phyloP scores from a whole-genome alignment of 176 grass and related monocot species.

The Chloris gayana region DNA sequence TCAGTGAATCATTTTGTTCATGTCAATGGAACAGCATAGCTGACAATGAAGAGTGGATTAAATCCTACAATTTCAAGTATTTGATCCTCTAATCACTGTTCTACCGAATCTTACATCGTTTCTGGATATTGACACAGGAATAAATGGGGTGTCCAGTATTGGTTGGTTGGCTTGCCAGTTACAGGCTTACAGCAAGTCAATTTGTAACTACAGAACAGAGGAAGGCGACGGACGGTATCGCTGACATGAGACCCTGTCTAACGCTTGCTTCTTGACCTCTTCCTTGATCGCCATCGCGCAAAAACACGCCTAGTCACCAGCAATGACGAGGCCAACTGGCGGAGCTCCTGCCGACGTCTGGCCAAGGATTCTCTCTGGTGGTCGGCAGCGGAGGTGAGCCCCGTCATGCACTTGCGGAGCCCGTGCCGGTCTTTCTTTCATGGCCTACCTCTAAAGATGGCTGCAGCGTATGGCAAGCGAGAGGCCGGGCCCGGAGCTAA shows the following conservation, averaged over 20 bases:
- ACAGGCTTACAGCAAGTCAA: slow-evolving; percentile 19
- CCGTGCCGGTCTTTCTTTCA: not conserved
- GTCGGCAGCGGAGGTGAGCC: slow-evolving; percentile 31
- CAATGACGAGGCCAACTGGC: not conserved
- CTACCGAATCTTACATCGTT: not conserved
- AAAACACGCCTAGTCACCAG: slow-evolving; percentile 9
- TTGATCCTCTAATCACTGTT: slow-evolving; percentile 2
- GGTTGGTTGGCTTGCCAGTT: slow-evolving; percentile 28
- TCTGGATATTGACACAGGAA: slow-evolving; percentile 20
- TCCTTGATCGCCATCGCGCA: not conserved
- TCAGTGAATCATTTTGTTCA: slow-evolving; percentile 2
- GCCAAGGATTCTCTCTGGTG: not conserved
- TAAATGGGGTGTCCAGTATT: not conserved
- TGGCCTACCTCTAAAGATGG: slow-evolving; percentile 5
- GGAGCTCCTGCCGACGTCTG: slow-evolving; percentile 11
- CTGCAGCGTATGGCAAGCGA: slow-evolving; percentile 10
- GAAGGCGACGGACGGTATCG: slow-evolving; percentile 39
- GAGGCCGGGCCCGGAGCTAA: not conserved
- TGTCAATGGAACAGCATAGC: not conserved
- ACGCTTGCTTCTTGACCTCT: slow-evolving; percentile 12
- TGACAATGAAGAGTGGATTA: slow-evolving; percentile 13
- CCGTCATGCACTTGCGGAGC: slow-evolving; percentile 2
- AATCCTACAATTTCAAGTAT: not conserved
- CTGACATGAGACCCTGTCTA: slow-evolving; percentile 35
- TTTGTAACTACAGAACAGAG: slow-evolving; percentile 19